Conservation (phyloP, 768 basidiomycete species). For the Boletellus emodensis region DNA sequence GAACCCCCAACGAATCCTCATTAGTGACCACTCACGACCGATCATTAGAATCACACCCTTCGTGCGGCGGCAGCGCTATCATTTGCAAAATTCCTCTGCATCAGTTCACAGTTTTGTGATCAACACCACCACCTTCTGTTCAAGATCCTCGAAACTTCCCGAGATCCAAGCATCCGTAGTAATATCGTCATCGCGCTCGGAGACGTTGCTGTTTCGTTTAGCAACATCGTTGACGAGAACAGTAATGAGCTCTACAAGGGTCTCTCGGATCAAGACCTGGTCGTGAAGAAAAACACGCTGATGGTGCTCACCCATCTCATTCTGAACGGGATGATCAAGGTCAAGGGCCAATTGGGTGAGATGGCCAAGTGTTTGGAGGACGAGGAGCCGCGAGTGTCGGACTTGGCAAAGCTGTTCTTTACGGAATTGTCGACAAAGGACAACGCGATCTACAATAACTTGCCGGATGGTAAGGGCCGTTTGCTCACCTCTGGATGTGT, state of each 20-base stretch:
- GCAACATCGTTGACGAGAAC: conserved; percentile 95
- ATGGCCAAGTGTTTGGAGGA: conserved; percentile 99
- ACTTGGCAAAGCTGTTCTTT: conserved; percentile 98
- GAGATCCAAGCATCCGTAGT: conserved; percentile 84
- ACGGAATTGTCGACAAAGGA: conserved; percentile 94
- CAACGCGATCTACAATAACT: conserved; percentile 97
- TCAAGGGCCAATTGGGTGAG: conserved; percentile 97
- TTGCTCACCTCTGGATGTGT: not conserved
- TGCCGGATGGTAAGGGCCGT: conserved; percentile 75
- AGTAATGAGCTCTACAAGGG: conserved; percentile 94
- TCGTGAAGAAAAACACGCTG: conserved; percentile 98
- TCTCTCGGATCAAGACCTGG: conserved; percentile 77
- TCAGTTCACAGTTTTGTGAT: conserved; percentile 93
- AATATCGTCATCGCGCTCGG: conserved; percentile 98
- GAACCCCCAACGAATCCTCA: not conserved
- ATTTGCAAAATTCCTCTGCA: conserved; percentile 94
- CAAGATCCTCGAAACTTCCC: conserved; percentile 89
- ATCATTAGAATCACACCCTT: conserved; percentile 71
- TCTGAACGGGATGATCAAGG: conserved; percentile 98
- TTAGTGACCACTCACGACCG: conserved; percentile 5
- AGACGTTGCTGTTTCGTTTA: conserved; percentile 98
- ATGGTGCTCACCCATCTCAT: conserved; percentile 98
- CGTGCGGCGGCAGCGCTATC: conserved; percentile 84
- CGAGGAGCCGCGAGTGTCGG: conserved; percentile 77
- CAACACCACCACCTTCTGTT: conserved; percentile 83